Evolutionary conservation across 2,329 filamentous ascomycete species (phyloP), one percentile per base, ranked within the genome.

Genomic region (Monilinia fructigena): DNA sequence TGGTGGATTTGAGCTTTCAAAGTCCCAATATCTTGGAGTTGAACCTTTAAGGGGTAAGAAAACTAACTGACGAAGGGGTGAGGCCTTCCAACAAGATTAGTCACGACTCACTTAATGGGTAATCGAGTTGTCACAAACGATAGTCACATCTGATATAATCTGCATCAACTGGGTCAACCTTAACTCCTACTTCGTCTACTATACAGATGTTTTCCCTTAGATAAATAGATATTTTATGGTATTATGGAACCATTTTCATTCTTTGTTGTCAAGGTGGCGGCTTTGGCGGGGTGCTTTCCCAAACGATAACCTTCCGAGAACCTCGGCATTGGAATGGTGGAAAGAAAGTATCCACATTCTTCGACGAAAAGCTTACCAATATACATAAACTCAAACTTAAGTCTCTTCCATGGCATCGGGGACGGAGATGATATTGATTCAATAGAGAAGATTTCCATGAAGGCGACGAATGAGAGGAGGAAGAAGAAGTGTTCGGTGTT

Each of bases 291-390:
- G 42, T 64, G 16, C n/a, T 48, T 56, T 56, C 16, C 28, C 26
- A 11, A 55, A 42, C 12, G 12, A 14, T 28, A 26, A 28, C 14
- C 7, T 28, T 16, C 40, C 31, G 28, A 60, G 23, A 47, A 56
- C 63, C 63, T 65, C 63, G 63, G 63, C 31, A 59, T 48, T 40
- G 8, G n/a, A 28, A 63, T 18, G 48, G 18, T 63, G 23, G 38
- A n/a, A 23, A 56, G 35, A 47, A 12, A 2, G 54, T 65, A 50
- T 50, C 62, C 62, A 65, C 31, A 58, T 50, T 58, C 53, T 48
- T 54, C 48, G 14, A 31, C 42, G 2, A 45, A 26, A 56, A 59
- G 54, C n/a, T 65, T 65, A 65, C 62, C 42, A 65, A 65, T 59
- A 48, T 31, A 50, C 42, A 59, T n/a, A 20, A 26, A 47, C 18